Base-by-base conservation (phyloP, 352 stramenopile genomes). In the Globisporangium cystogenes region DNA sequence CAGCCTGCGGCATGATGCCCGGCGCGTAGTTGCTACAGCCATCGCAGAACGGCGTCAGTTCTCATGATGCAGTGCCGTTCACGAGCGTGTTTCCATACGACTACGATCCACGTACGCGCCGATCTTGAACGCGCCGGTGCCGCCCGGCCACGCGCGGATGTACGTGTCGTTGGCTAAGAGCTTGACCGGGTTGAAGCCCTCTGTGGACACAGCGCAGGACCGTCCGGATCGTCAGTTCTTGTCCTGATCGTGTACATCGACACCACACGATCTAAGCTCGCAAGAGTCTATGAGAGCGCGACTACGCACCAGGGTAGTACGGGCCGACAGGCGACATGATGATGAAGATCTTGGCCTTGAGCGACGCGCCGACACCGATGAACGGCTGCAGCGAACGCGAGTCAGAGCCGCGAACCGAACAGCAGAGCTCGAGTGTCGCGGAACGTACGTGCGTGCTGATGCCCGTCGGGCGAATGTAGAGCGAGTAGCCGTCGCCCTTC, bases 261-360 rank as follows among this genome's bases (percentile, higher is more conserved):
- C 8, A 7, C n/a, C 31, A 36, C 31, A 36, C 11, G 12, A 36
- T 16, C 31, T n/a, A n/a, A n/a, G n/a, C n/a, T n/a, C n/a, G n/a
- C n/a, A n/a, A n/a, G 5, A 29, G 26, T 2, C 26, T 29, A 6
- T 29, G 26, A 15, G 0, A n/a, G 31, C 12, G 14, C 31, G 10
- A 41, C 18, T 12, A 59, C 55, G 35, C 49, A 71, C 67, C 67
- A 39, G 95, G 92, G 74, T 98, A 99, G 77, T 99, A 99, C 7
- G 97, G 97, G 18, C 97, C 97, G 8, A 99, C 95, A 10, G 97
- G 97, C 49, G 84, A 98, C 26, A 96, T 79, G 55, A 99, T 99
- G 36, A 98, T 86, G 63, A 95, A 99, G 24, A 99, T 71, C 56
- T 98, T 93, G 58, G 97, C 72, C 48, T 85, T 86, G 27, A 87